A percentile compares a stretch with the other conserved stretches of the same genome.
Evolutionary conservation across 148 eudicot species (phyloP).

Genomic region (Rhododendron vialii): DNA sequence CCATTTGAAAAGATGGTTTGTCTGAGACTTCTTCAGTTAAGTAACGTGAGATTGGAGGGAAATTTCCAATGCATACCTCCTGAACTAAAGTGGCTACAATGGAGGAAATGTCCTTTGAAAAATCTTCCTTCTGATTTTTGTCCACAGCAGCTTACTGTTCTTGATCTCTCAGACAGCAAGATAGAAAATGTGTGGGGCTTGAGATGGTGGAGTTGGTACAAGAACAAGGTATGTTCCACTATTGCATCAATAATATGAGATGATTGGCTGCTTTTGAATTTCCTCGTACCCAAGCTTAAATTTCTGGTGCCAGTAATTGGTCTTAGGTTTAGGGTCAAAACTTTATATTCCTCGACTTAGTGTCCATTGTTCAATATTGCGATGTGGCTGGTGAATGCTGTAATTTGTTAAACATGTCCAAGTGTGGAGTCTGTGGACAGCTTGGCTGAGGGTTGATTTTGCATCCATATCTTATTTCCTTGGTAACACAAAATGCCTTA

Average conservation of each 20-base stretch:
- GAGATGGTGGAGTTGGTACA: conserved; percentile 13
- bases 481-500: not conserved
- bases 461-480: not conserved
- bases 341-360: not conserved
- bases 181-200: conserved; percentile 39
- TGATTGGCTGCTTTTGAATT: not conserved
- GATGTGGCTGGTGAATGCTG: not conserved
- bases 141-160: conserved; percentile 41
- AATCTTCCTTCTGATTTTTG: conserved; percentile 23
- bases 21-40: conserved; percentile 44
- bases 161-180: conserved; percentile 54
- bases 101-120: conserved; percentile 48
- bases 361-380: not conserved
- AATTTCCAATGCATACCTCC: conserved; percentile 35
- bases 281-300: not conserved
- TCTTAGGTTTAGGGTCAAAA: not conserved
- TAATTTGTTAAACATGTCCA: not conserved
- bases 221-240: conserved; percentile 22
- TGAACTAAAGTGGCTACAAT: conserved; percentile 53
- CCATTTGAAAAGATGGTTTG: conserved; percentile 31
- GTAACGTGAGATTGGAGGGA: conserved; percentile 40
- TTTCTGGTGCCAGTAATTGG: not conserved
- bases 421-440: not conserved
- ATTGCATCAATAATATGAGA: not conserved
- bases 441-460: not conserved